These are phyloP conservation scores for Dictyostelium discoideum DNA, from an alignment of 78 protist species.

Conservation along the genomic window dicty_2.7 NC_007089.4:5612501-5613000, in stretches of 20 bases:
- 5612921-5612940: not conserved
- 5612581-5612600: not conserved
- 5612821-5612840: not conserved
- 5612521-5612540: not conserved
- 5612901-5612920: not conserved
- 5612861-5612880: not conserved
- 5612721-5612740: not conserved
- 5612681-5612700: not conserved
- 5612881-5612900: not conserved
- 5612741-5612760: not conserved
- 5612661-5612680: constrained; percentile 16
- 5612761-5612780: not conserved
- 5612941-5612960: not conserved
- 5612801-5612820: not conserved
- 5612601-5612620: not conserved
- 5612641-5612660: not conserved
- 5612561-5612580: not conserved
- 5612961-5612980: not conserved
- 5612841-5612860: not conserved
- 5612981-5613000: not conserved
- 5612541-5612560: no score
- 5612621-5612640: constrained; percentile 3
- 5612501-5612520: not conserved
- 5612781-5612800: not conserved
- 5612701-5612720: not conserved